Evolutionary conservation across 768 basidiomycete genomes (phyloP).

Genomic region (Termitomyces eurrhizus): DNA sequence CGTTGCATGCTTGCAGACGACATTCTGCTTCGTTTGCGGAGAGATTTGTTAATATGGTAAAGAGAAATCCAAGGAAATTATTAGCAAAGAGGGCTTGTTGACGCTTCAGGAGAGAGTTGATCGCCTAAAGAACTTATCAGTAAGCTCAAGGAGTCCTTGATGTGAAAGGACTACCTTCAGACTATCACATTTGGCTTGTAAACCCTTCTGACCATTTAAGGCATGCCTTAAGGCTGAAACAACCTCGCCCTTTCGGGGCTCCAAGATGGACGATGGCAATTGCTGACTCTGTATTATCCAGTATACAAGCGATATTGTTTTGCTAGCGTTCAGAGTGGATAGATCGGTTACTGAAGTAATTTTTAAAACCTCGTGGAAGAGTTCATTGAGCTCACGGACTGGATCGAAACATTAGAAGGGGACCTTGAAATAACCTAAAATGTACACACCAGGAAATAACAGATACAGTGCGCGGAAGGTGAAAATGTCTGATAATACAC

Average conservation of each 20-base stretch:
- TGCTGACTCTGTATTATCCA: constrained; percentile 40
- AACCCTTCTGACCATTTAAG: constrained; percentile 28
- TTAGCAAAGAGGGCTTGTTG: constrained; percentile 46
- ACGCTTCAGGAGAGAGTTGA: constrained; percentile 29
- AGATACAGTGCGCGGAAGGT: constrained; percentile 40
- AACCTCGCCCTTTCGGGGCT: constrained; percentile 27
- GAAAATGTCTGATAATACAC: constrained; percentile 48
- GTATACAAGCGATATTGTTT: constrained; percentile 40
- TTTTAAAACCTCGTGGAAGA: constrained; percentile 42
- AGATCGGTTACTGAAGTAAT: constrained; percentile 33
- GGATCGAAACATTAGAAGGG: constrained; percentile 4
- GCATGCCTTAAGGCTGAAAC: constrained; percentile 30
- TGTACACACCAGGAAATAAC: constrained; percentile 45
- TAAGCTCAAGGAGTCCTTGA: not conserved
- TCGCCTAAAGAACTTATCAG: constrained; percentile 18
- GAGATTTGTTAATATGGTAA: constrained; percentile 30
- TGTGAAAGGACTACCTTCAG: constrained; percentile 25
- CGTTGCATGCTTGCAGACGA: constrained; percentile 53
- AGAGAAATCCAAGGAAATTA: constrained; percentile 46
- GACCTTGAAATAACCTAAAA: not conserved
- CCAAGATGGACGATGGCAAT: constrained; percentile 33
- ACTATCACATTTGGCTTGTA: constrained; percentile 29
- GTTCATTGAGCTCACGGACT: constrained; percentile 41
- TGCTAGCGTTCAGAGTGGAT: constrained; percentile 35
- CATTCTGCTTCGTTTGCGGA: constrained; percentile 22